phyloP scores from a whole-genome alignment of 176 grass and related monocot genomes.

The Oryza longistaminata region DNA sequence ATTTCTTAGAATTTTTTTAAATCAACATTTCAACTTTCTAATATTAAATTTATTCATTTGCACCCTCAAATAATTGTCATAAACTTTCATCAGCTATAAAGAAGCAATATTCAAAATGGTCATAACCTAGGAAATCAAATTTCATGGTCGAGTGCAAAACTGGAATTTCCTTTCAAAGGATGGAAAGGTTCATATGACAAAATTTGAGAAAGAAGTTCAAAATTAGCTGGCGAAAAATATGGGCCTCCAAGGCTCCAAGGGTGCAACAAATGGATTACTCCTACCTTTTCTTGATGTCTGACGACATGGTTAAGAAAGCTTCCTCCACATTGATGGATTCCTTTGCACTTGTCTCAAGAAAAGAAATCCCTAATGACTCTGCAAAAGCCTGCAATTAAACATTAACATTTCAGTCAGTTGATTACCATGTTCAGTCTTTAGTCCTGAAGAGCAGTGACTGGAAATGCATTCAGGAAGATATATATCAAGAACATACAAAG shows the following conservation, averaged over 20 bases:
- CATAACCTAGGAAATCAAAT: neutral
- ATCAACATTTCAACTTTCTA: no score
- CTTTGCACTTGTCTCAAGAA: constrained; percentile 97
- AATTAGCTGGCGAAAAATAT: neutral
- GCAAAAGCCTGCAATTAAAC: constrained; percentile 72
- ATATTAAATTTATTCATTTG: no score
- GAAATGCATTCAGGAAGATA: neutral
- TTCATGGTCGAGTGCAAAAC: neutral
- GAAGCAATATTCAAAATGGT: neutral
- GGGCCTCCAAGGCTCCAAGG: neutral
- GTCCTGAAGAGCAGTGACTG: neutral
- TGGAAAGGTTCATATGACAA: neutral
- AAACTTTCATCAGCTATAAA: no score
- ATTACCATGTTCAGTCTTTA: neutral
- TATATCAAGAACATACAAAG: neutral
- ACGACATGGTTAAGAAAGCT: constrained; percentile 93
- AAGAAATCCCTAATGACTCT: constrained; percentile 83
- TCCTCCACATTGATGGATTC: constrained; percentile 91
- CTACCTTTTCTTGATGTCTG: constrained; percentile 94
- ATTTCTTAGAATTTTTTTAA: no score
- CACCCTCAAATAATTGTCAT: no score
- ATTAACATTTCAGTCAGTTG: constrained; percentile 10
- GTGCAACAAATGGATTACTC: neutral
- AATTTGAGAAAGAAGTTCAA: neutral
- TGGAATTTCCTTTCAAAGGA: neutral